Percentiles rank a stretch among this genome's conserved stretches.
phyloP scores from a whole-genome alignment of 2,329 filamentous ascomycete species.

The Coccinonectria pachysandricola region DNA sequence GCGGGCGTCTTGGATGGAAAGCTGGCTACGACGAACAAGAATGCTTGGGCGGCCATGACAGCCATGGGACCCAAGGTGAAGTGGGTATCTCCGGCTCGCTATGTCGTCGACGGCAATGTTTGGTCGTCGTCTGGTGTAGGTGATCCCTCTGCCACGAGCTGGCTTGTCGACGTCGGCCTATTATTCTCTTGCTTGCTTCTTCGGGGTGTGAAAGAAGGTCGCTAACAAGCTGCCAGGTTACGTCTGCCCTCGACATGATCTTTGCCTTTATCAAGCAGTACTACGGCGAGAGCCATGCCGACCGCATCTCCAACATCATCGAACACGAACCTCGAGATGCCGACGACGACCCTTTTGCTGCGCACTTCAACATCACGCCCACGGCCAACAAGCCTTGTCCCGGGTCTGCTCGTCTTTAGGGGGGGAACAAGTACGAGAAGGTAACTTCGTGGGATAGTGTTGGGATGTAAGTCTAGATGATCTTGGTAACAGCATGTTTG shows the following conservation, averaged over 20 bases:
- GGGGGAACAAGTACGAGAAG: too few relatives aligned
- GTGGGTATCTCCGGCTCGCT: constrained; percentile 53
- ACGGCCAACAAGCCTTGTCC: constrained; percentile 13
- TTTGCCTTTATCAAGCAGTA: constrained; percentile 29
- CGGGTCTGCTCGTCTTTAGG: not conserved
- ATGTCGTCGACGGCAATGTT: constrained; percentile 54
- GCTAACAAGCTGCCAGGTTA: constrained; percentile 16
- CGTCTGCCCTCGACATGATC: constrained; percentile 26
- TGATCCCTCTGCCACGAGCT: too few relatives aligned
- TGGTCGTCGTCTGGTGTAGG: constrained; percentile 53
- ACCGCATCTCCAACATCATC: constrained; percentile 34
- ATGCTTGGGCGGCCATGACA: constrained; percentile 38
- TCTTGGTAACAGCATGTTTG: too few relatives aligned
- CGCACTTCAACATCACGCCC: constrained; percentile 14
- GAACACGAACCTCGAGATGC: constrained; percentile 38
- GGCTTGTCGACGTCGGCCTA: too few relatives aligned
- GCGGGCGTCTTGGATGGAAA: constrained; percentile 50
- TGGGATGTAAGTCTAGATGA: too few relatives aligned
- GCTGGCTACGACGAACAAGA: constrained; percentile 58
- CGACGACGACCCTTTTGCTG: constrained; percentile 20
- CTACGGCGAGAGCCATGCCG: constrained; percentile 39
- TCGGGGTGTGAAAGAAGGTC: too few relatives aligned
- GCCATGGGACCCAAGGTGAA: constrained; percentile 38
- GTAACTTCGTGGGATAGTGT: too few relatives aligned
- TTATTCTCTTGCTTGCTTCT: not conserved